Evolutionary conservation across 1,284 basidiomycete species (phyloP), one percentile per base, ranked within the genome.

Genomic region (Trichosporon faecale): DNA sequence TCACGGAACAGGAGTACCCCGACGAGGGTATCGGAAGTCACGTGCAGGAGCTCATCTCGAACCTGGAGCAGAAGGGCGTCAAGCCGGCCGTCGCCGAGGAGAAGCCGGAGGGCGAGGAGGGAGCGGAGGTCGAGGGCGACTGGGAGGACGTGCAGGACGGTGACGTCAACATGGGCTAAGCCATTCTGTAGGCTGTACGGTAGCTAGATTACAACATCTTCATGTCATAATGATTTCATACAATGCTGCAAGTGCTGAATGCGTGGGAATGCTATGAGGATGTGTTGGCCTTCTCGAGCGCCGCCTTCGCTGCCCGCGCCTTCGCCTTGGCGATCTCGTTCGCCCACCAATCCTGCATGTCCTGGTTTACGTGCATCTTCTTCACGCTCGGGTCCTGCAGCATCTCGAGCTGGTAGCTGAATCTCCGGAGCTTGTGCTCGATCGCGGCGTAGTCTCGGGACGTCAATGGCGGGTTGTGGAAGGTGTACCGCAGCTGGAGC

Each of bases 11-110:
- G 76, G 87, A 89, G 27, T 89, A 93, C 78, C 87, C 90, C 0
- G 94, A 96, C 79, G 85, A 86, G 69, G 92, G 91, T n/a, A 85
- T 96, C 67, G 85, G 93, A 1, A 88, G 88, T 66, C 95, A 96
- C 79, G 88, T 88, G 16, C 81, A 87, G 68, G 94, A 95, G 76
- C 86, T 97, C 49, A 86, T 94, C 69, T 81, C 82, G 7, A 88
- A 89, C 75, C 79, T 96, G 66, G 88, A 93, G 68, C 85, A 84
- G 16, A 85, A 89, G 44, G 93, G 93, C 0, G 87, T 95, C 33
- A 85, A 87, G 52, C 85, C 90, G 0, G 90, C 89, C 18, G 85
- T 88, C 0, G 83, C 85, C 2, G 86, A 87, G 23, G 88, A 88
- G 11, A 55, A 25, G 31, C 88, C 85, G 8, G 68, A 61, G n/a